Conservation (phyloP, 1,284 basidiomycete genomes). For the Puccinia coronata region DNA sequence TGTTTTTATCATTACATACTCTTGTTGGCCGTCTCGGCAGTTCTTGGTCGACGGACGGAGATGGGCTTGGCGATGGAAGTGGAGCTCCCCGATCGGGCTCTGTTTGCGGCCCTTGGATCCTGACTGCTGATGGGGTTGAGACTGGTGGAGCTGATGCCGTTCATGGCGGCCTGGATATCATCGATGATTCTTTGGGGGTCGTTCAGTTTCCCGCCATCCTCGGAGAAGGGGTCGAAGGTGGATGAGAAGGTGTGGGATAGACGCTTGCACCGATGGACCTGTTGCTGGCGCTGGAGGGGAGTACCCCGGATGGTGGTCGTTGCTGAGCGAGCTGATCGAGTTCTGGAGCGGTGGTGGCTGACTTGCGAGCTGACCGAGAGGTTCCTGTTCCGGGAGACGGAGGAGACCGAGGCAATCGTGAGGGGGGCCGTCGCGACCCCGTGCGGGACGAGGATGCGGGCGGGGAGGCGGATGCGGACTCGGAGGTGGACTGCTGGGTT, state of each 20-base stretch:
- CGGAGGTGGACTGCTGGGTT: background rate
- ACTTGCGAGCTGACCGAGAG: slow-evolving; percentile 7
- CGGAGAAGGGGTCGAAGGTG: slow-evolving; percentile 23
- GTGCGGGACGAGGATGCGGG: background rate
- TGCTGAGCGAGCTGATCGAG: background rate
- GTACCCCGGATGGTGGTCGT: background rate
- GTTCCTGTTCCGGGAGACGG: background rate
- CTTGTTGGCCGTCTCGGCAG: background rate
- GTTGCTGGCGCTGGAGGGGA: background rate
- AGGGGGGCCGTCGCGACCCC: slow-evolving; percentile 1
- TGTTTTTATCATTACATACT: too few relatives aligned
- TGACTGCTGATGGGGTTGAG: background rate
- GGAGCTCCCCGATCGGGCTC: slow-evolving; percentile 12
- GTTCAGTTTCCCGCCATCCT: slow-evolving; percentile 29
- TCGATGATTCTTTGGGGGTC: slow-evolving; percentile 34
- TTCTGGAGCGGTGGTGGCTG: slow-evolving; percentile 14
- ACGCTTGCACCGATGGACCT: slow-evolving; percentile 11
- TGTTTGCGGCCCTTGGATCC: background rate
- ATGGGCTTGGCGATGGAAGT: slow-evolving; percentile 22
- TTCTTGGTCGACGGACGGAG: slow-evolving; percentile 16
- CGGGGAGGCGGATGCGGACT: background rate
- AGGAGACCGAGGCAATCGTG: slow-evolving; percentile 23
- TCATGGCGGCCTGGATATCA: slow-evolving; percentile 45
- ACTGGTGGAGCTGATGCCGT: background rate
- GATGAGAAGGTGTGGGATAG: slow-evolving; percentile 33